These are phyloP conservation scores for Pancytospora philotis DNA, from an alignment of 371 early-diverging fungal genomes.

Conservation along the genomic window DNA sequence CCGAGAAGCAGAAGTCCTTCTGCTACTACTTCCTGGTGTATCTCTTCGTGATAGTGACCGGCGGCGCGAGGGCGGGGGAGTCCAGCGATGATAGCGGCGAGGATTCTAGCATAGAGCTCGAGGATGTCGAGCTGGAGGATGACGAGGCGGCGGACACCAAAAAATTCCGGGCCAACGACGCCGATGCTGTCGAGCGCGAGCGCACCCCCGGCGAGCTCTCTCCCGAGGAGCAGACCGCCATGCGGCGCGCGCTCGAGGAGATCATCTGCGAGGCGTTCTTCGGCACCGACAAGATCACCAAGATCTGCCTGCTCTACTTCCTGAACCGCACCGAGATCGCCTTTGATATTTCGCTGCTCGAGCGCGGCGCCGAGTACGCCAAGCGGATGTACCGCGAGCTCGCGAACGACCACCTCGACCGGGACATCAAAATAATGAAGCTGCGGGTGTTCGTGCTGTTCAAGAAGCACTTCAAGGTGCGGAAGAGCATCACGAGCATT, in stretches of 20 bases:
- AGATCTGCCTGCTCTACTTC: slow-evolving; percentile 35
- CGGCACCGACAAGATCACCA: slow-evolving; percentile 18
- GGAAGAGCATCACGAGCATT: slow-evolving; percentile 37
- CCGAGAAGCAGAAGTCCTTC: slow-evolving; percentile 40
- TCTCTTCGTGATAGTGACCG: slow-evolving; percentile 14
- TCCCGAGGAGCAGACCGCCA: too few species aligned
- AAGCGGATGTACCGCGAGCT: slow-evolving; percentile 37
- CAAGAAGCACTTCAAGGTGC: slow-evolving; percentile 24
- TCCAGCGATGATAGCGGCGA: background rate
- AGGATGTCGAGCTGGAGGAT: background rate
- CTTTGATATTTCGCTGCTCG: slow-evolving; percentile 15
- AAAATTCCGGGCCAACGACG: background rate
- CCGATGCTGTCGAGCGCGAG: background rate
- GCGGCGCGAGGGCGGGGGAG: background rate
- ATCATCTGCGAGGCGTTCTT: slow-evolving; percentile 34
- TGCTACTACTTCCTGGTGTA: slow-evolving; percentile 39
- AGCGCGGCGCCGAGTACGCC: slow-evolving; percentile 18
- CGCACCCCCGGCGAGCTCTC: background rate
- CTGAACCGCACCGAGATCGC: slow-evolving; percentile 29
- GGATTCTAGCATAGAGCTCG: background rate
- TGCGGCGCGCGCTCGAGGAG: slow-evolving; percentile 10
- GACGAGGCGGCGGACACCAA: background rate
- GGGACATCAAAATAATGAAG: slow-evolving; percentile 41
- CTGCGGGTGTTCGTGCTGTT: slow-evolving; percentile 47
- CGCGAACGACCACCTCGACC: slow-evolving; percentile 24